phyloP scores from a whole-genome alignment of 345 rosid species.

The Eucalyptus microcorys region DNA sequence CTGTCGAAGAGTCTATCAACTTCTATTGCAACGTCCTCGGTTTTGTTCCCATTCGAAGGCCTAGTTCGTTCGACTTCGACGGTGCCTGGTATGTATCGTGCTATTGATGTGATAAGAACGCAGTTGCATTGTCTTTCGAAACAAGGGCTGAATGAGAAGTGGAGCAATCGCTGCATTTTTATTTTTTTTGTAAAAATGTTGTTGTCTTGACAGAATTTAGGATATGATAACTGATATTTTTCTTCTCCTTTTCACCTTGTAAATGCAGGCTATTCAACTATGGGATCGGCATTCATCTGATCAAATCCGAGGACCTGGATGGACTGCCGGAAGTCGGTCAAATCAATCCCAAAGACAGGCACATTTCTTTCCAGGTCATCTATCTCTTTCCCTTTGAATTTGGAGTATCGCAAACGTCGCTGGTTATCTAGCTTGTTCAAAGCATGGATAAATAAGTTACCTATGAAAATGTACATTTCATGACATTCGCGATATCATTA shows the following conservation, averaged over 20 bases:
- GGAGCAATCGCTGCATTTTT: neutral
- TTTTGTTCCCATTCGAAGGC: conserved; percentile 55
- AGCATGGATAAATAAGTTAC: neutral
- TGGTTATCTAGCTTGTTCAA: neutral
- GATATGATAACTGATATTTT: neutral
- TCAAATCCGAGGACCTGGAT: conserved; percentile 44
- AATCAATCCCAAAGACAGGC: conserved; percentile 60
- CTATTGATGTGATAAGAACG: neutral
- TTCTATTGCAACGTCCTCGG: conserved; percentile 71
- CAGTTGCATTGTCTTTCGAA: neutral
- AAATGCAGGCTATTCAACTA: conserved; percentile 49
- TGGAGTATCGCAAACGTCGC: neutral
- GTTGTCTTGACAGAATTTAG: neutral
- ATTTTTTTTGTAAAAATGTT: neutral
- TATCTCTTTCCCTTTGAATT: neutral
- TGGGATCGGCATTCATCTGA: conserved; percentile 60
- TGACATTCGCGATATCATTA: neutral
- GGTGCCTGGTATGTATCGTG: conserved; percentile 53
- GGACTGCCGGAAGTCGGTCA: conserved; percentile 18
- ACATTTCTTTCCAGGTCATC: conserved; percentile 64
- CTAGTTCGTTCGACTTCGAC: conserved; percentile 39
- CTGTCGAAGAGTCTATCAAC: conserved; percentile 40
- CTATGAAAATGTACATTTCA: neutral
- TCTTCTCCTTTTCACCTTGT: neutral
- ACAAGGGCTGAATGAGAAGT: neutral